phyloP scores from a whole-genome alignment of 1,284 basidiomycete genomes.

The Taiwanofungus camphoratus region DNA sequence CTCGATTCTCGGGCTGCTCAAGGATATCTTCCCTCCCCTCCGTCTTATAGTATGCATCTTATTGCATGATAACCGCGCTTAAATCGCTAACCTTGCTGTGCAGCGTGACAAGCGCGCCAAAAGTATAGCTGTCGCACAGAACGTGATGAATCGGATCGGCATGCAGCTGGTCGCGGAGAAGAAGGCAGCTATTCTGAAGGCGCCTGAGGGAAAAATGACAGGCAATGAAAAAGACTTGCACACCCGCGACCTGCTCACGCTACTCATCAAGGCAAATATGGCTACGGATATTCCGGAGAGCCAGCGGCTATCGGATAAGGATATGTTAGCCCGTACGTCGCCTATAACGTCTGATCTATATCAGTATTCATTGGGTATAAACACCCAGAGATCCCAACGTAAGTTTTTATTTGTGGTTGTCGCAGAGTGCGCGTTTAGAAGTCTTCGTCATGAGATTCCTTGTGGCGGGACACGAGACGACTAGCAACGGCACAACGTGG shows the following conservation, averaged over 20 bases:
- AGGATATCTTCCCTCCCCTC: constrained; percentile 8
- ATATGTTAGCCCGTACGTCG: constrained; percentile 49
- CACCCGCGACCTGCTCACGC: constrained; percentile 27
- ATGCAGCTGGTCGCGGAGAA: constrained; percentile 35
- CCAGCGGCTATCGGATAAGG: constrained; percentile 46
- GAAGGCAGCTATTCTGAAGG: constrained; percentile 27
- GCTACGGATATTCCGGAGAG: constrained; percentile 35
- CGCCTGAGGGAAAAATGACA: constrained; percentile 15
- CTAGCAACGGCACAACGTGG: constrained; percentile 41
- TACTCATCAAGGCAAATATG: constrained; percentile 44
- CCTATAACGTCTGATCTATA: constrained; percentile 1
- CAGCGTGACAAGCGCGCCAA: constrained; percentile 27
- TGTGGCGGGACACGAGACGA: constrained; percentile 75
- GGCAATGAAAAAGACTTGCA: constrained; percentile 17
- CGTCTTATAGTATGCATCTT: constrained; percentile 15
- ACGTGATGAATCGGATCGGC: constrained; percentile 31
- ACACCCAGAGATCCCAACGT: constrained; percentile 14
- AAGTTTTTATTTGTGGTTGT: too few relatives aligned
- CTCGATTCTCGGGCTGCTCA: neutral
- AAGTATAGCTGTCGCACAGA: constrained; percentile 18
- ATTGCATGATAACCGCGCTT: too few relatives aligned
- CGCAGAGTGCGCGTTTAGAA: neutral
- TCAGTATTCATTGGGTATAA: neutral
- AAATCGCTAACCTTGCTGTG: neutral
- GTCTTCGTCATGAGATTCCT: constrained; percentile 33